Conservation (phyloP, 2,329 filamentous ascomycete species). For the Aspergillus glaucus region DNA sequence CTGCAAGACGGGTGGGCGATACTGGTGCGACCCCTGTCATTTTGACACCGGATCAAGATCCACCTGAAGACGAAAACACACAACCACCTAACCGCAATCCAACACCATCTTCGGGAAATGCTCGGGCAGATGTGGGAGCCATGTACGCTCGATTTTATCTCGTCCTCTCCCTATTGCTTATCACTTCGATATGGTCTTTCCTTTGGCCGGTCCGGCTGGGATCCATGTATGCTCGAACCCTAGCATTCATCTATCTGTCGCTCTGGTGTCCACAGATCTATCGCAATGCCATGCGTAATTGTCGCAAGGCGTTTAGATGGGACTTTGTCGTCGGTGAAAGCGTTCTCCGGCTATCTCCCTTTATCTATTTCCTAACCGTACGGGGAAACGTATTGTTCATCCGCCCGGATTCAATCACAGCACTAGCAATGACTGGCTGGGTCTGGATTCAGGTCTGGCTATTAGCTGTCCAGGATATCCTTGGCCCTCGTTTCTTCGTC, state of each 20-base stretch:
- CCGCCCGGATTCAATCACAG: constrained; percentile 59
- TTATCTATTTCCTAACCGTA: constrained; percentile 78
- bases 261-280: constrained; percentile 90
- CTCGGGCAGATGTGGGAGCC: constrained; percentile 47
- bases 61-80: constrained; percentile 32
- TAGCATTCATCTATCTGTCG: constrained; percentile 73
- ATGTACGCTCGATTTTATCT: constrained; percentile 60
- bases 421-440: constrained; percentile 65
- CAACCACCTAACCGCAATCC: constrained; percentile 26
- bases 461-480: constrained; percentile 72
- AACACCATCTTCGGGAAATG: constrained; percentile 24
- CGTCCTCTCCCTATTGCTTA: constrained; percentile 50
- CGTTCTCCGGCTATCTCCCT: constrained; percentile 66
- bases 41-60: constrained; percentile 54
- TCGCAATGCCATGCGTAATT: constrained; percentile 85
- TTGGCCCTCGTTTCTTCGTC: constrained; percentile 84
- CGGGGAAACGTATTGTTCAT: constrained; percentile 76
- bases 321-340: constrained; percentile 84
- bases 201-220: constrained; percentile 50
- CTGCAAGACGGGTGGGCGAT: constrained; percentile 38
- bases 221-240: constrained; percentile 52
- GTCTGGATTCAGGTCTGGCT: constrained; percentile 78
- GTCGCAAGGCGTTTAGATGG: constrained; percentile 84
- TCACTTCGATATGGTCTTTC: constrained; percentile 54
- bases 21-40: constrained; percentile 52